Evolutionary conservation across 2,329 filamentous ascomycete genomes (phyloP).

Genomic region (Huntiella savannae): DNA sequence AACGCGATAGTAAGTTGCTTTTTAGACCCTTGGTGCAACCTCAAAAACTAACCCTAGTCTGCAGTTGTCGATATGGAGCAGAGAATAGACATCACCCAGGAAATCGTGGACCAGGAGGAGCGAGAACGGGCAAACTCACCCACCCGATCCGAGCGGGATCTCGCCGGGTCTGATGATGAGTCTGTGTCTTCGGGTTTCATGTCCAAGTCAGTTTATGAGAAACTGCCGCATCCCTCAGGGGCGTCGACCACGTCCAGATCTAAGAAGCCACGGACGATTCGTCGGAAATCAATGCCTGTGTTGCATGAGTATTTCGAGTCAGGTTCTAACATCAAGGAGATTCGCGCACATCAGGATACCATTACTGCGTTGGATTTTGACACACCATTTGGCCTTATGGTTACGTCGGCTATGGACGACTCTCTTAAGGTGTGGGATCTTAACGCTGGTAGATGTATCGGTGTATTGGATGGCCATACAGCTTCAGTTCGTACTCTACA

Average conservation of each 20-base stretch:
- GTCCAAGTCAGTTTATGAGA: conserved; percentile 95
- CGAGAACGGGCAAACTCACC: conserved; percentile 33
- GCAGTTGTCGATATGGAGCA: conserved; percentile 43
- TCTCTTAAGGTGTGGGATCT: conserved; percentile 92
- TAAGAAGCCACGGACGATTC: conserved; percentile 36
- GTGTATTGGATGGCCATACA: conserved; percentile 78
- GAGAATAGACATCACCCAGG: conserved; percentile 41
- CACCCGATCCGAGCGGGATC: conserved; percentile 33
- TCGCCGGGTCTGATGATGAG: conserved; percentile 30
- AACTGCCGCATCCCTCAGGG: conserved; percentile 43
- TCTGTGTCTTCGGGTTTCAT: conserved; percentile 42
- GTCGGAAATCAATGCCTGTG: conserved; percentile 77
- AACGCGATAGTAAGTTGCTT: conserved; percentile 56
- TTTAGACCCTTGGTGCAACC: background rate
- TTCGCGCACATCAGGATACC: conserved; percentile 71
- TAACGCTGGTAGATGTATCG: conserved; percentile 81
- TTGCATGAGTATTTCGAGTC: conserved; percentile 89
- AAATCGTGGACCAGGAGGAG: conserved; percentile 37
- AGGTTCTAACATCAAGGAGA: conserved; percentile 70
- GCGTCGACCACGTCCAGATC: conserved; percentile 29
- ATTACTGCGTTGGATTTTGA: conserved; percentile 92
- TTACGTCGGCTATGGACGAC: conserved; percentile 81
- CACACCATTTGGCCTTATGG: conserved; percentile 87
- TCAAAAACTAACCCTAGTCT: conserved; percentile 1
- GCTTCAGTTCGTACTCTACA: conserved; percentile 85